phyloP scores from a whole-genome alignment of 2,329 filamentous ascomycete species.

The Aureobasidium sp. region DNA sequence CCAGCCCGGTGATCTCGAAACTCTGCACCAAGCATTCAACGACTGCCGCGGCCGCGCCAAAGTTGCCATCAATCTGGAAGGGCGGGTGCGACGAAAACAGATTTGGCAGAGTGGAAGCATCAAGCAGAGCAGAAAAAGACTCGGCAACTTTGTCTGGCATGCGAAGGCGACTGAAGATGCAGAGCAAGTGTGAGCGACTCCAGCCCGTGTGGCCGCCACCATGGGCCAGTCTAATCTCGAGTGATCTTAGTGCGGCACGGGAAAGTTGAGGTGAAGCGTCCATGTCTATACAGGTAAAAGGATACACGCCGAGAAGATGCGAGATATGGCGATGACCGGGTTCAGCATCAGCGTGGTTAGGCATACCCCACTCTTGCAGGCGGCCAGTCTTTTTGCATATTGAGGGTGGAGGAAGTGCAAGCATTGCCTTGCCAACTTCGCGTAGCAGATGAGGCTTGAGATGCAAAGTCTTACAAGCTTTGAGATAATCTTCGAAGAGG shows the following conservation, averaged over 20 bases:
- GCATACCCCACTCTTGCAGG: neutral
- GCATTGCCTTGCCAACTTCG: neutral
- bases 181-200: neutral
- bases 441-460: neutral
- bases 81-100: neutral
- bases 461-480: neutral
- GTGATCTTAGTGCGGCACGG: neutral
- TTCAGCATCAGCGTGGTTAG: neutral
- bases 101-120: neutral
- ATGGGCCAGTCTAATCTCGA: neutral
- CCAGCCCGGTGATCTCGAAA: neutral
- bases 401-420: neutral
- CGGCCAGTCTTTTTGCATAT: neutral
- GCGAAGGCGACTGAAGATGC: neutral
- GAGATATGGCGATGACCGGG: neutral
- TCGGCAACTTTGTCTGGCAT: neutral
- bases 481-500: neutral
- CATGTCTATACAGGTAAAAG: neutral
- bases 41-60: neutral
- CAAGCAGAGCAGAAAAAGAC: neutral
- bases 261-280: neutral
- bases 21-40: conserved; percentile 1
- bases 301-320: neutral
- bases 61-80: conserved; percentile 6
- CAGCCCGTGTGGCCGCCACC: neutral